phyloP scores from a whole-genome alignment of 2,329 filamentous ascomycete species.

The Microdochium nivale region DNA sequence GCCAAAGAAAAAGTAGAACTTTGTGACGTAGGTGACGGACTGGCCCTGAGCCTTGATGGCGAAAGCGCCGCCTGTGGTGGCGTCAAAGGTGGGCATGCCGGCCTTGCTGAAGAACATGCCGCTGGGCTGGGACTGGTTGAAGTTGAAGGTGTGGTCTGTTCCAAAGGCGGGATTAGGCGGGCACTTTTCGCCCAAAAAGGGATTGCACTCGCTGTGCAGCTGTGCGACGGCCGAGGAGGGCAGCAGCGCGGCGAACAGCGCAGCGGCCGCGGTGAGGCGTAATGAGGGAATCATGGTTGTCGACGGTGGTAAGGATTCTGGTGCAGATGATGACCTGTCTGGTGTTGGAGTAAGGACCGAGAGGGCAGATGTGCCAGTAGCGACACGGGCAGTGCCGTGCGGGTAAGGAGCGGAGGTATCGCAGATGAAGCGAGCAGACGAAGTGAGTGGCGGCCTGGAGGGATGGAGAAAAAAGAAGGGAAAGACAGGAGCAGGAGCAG shows the following conservation, averaged over 20 bases:
- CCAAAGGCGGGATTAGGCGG: conserved; percentile 64
- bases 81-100: conserved; percentile 53
- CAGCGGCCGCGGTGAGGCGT: conserved; percentile 19
- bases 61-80: conserved; percentile 60
- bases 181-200: conserved; percentile 57
- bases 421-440: not conserved
- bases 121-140: conserved; percentile 52
- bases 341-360: not conserved
- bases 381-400: not conserved
- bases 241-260: conserved; percentile 30
- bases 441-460: not conserved
- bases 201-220: conserved; percentile 71
- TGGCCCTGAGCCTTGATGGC: conserved; percentile 62
- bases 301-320: not conserved
- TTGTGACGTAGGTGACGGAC: conserved; percentile 69
- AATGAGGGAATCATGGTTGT: not conserved
- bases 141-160: conserved; percentile 51
- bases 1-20: conserved; percentile 83
- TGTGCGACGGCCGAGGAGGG: conserved; percentile 53
- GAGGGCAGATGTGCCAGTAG: not conserved
- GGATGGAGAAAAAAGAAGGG: not conserved
- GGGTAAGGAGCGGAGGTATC: not conserved
- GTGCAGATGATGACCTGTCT: no score
- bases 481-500: not conserved
- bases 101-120: conserved; percentile 61